Evolutionary conservation across 2,329 filamentous ascomycete genomes (phyloP).

Genomic region (Arthrinium puccinioides): DNA sequence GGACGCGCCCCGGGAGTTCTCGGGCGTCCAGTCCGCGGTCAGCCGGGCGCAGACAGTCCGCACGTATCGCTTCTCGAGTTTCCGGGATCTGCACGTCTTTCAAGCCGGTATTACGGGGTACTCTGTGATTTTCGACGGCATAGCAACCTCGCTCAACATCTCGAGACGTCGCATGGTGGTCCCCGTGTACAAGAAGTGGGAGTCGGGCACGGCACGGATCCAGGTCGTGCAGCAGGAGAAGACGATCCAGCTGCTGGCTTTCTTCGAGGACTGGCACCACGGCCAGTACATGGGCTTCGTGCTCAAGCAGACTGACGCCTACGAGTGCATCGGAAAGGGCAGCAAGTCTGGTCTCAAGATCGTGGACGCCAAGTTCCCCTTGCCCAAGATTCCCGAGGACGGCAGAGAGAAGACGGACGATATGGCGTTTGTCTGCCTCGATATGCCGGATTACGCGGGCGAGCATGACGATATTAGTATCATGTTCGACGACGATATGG

Average conservation of each 20-base stretch:
- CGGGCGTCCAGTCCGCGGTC: constrained; percentile 51
- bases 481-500: constrained; percentile 70
- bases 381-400: constrained; percentile 56
- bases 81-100: constrained; percentile 69
- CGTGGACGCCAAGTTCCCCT: constrained; percentile 83
- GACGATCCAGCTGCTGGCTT: constrained; percentile 70
- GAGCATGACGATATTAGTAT: constrained; percentile 91
- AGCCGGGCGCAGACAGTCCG: constrained; percentile 57
- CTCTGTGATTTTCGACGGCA: constrained; percentile 64
- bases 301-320: constrained; percentile 75
- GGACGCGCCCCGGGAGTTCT: constrained; percentile 55
- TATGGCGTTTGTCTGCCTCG: constrained; percentile 73
- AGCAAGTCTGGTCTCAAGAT: constrained; percentile 69
- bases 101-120: constrained; percentile 75
- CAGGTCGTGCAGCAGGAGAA: constrained; percentile 74
- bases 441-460: constrained; percentile 80
- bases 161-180: constrained; percentile 82
- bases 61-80: constrained; percentile 59
- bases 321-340: constrained; percentile 59
- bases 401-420: constrained; percentile 47
- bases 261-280: constrained; percentile 82
- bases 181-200: constrained; percentile 91
- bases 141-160: constrained; percentile 71
- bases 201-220: constrained; percentile 70
- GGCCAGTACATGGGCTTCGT: constrained; percentile 86